phyloP scores from a whole-genome alignment of 2,329 filamentous ascomycete genomes.

The Fusarium incarnatum region DNA sequence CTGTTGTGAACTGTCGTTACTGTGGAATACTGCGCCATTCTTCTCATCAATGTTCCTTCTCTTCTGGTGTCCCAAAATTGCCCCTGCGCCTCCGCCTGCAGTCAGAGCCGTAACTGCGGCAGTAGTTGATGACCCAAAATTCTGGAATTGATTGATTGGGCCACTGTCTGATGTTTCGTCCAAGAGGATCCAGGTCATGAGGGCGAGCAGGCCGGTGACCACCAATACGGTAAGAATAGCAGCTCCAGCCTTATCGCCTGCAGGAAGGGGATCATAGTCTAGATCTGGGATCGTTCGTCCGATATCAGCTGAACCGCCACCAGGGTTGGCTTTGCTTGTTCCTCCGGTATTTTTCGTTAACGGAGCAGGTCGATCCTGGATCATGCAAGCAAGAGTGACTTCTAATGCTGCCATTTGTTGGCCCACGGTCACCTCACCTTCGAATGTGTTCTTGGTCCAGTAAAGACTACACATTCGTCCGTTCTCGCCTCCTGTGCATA shows the following conservation, averaged over 20 bases:
- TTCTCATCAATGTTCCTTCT: constrained; percentile 43
- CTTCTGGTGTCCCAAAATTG: constrained; percentile 36
- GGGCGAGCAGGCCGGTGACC: constrained; percentile 65
- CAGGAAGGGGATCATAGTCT: constrained; percentile 54
- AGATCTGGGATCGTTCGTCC: constrained; percentile 51
- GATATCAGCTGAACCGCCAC: constrained; percentile 60
- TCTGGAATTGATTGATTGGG: constrained; percentile 49
- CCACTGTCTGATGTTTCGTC: constrained; percentile 59
- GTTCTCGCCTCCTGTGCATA: constrained; percentile 68
- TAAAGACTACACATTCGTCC: constrained; percentile 69
- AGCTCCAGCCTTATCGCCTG: constrained; percentile 75
- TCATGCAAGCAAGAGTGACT: constrained; percentile 71
- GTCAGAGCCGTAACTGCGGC: constrained; percentile 39
- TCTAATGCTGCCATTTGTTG: constrained; percentile 79
- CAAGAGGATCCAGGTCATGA: constrained; percentile 61
- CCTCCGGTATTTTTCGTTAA: constrained; percentile 67
- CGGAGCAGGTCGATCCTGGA: constrained; percentile 57
- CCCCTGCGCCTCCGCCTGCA: constrained; percentile 39
- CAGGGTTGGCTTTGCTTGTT: constrained; percentile 62
- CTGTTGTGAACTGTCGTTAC: constrained; percentile 39
- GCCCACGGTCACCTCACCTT: constrained; percentile 71
- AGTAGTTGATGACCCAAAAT: constrained; percentile 38
- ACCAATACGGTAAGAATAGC: constrained; percentile 71
- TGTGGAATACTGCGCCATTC: constrained; percentile 14
- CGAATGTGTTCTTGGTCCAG: constrained; percentile 68